phyloP scores from a whole-genome alignment of 768 basidiomycete genomes.

The Tylopilus cervinicoccineus region DNA sequence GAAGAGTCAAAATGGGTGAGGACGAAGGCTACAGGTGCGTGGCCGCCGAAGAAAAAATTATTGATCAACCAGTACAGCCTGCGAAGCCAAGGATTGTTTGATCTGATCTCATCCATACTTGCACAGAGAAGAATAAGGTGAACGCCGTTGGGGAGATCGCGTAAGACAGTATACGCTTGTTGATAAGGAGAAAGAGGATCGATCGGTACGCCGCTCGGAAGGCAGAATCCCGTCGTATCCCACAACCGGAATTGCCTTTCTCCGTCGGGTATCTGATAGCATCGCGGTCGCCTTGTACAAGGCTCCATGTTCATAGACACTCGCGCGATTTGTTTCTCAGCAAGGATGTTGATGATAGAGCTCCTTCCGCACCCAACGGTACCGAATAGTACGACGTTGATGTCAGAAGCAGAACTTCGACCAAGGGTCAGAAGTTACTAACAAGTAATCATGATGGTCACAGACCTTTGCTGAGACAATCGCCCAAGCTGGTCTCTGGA shows the following conservation, averaged over 20 bases:
- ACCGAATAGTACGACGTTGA: constrained; percentile 16
- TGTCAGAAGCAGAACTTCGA: background rate
- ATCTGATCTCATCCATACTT: constrained; percentile 27
- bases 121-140: constrained; percentile 35
- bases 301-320: constrained; percentile 23
- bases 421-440: background rate
- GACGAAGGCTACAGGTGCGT: constrained; percentile 33
- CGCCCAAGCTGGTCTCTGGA: background rate
- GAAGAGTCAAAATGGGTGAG: constrained; percentile 30
- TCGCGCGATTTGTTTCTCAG: constrained; percentile 16
- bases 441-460: background rate
- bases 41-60: constrained; percentile 30
- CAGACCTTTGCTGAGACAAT: background rate
- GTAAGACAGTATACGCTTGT: constrained; percentile 25
- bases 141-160: constrained; percentile 26
- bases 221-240: constrained; percentile 26
- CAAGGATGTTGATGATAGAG: constrained; percentile 18
- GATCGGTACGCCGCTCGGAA: background rate
- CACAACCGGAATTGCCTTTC: constrained; percentile 14
- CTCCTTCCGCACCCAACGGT: constrained; percentile 17
- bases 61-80: constrained; percentile 32
- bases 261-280: background rate
- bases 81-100: constrained; percentile 12
- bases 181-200: constrained; percentile 10
- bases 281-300: constrained; percentile 26